Percentiles rank a stretch among this genome's conserved stretches.
These are phyloP conservation scores for Xylaria sp. DNA, from an alignment of 2,329 filamentous ascomycete species.

Conservation along the genomic window DNA sequence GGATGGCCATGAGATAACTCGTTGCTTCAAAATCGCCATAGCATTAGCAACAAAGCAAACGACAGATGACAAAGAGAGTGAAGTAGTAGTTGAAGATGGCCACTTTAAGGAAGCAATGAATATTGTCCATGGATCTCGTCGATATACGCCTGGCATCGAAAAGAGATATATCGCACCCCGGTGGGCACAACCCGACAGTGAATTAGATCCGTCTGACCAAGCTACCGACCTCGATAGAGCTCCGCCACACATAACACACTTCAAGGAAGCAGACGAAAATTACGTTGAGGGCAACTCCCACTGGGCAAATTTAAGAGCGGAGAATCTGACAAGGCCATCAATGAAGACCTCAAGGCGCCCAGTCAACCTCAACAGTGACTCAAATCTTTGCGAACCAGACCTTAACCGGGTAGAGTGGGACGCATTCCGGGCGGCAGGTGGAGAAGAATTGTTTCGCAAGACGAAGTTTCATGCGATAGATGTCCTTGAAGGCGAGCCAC, in stretches of 20 bases:
- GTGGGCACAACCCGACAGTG: too few species aligned
- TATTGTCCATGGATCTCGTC: background rate
- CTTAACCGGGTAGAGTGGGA: conserved; percentile 14
- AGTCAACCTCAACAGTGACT: background rate
- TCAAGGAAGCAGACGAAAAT: too few species aligned
- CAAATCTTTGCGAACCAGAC: conserved; percentile 5
- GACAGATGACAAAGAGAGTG: background rate
- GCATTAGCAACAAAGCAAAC: conserved; percentile 4
- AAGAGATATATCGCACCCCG: background rate
- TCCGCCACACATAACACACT: too few species aligned
- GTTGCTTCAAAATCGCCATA: conserved; percentile 17
- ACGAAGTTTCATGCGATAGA: conserved; percentile 20
- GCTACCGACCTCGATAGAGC: too few species aligned
- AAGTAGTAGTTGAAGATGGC: background rate
- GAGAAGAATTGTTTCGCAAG: conserved; percentile 16
- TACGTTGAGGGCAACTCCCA: too few species aligned
- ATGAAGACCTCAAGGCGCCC: background rate
- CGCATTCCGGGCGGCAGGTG: background rate
- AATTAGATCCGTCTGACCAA: too few species aligned
- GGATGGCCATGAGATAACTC: conserved; percentile 10
- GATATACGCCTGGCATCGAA: background rate
- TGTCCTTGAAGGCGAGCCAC: conserved; percentile 13
- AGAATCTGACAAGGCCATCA: background rate
- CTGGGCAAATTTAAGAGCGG: too few species aligned
- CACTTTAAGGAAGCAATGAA: conserved; percentile 26